These are phyloP conservation scores for Lactarius sanguifluus DNA, from an alignment of 768 basidiomycete species.

Conservation along the genomic window DNA sequence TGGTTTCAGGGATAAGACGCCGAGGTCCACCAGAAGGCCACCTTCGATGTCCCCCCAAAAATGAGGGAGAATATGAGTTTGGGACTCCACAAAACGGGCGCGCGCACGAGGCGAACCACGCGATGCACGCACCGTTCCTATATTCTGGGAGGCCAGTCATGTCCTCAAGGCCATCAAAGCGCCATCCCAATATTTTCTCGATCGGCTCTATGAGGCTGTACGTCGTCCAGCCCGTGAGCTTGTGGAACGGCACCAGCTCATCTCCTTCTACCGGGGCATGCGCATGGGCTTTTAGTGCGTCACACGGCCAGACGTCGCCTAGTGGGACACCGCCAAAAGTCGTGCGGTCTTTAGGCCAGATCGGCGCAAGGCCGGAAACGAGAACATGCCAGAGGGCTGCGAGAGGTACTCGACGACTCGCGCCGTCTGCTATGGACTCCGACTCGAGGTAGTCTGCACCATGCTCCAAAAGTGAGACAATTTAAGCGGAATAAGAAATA, in stretches of 20 bases:
- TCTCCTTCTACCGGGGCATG: constrained; percentile 50
- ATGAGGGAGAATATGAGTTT: constrained; percentile 13
- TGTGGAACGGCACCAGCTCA: constrained; percentile 90
- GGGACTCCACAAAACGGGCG: constrained; percentile 9
- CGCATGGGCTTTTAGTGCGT: constrained; percentile 42
- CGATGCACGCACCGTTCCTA: constrained; percentile 66
- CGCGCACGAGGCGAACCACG: constrained; percentile 16
- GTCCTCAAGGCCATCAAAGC: constrained; percentile 75
- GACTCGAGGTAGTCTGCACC: constrained; percentile 64
- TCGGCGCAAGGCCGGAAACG: constrained; percentile 76
- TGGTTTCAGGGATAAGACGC: constrained; percentile 69
- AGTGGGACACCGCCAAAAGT: constrained; percentile 66
- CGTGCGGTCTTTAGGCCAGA: constrained; percentile 83
- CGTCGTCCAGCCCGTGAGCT: constrained; percentile 91
- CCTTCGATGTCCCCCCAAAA: constrained; percentile 45
- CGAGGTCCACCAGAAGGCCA: constrained; percentile 84
- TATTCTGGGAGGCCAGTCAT: constrained; percentile 96
- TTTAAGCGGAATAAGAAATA: constrained; percentile 14
- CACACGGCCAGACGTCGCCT: constrained; percentile 94
- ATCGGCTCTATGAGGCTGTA: constrained; percentile 88
- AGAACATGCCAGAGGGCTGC: constrained; percentile 78
- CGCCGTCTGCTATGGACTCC: constrained; percentile 47
- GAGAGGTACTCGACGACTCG: constrained; percentile 58
- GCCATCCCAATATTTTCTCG: constrained; percentile 74
- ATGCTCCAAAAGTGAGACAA: constrained; percentile 7